A percentile compares a stretch with the other conserved stretches of the same genome.
Conservation (phyloP, 2,329 filamentous ascomycete genomes). For the Conoideocrella luteorostrata region DNA sequence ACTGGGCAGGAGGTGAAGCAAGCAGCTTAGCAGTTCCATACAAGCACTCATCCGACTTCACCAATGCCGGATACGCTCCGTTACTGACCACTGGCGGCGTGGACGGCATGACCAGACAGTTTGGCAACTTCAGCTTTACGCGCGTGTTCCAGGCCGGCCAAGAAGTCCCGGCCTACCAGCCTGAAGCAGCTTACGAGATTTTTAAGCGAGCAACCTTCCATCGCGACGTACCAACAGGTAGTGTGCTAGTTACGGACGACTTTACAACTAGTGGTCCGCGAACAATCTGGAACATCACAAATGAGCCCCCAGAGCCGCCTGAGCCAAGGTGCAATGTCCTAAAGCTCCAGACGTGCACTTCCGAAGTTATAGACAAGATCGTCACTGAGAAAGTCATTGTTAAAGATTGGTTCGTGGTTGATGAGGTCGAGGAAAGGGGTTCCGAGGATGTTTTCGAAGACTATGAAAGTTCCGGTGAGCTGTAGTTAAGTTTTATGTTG, state of each 20-base stretch:
- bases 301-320: slow-evolving; percentile 39
- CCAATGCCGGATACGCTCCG: slow-evolving; percentile 60
- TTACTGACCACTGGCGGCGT: slow-evolving; percentile 58
- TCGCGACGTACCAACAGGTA: slow-evolving; percentile 48
- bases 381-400: slow-evolving; percentile 44
- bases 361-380: slow-evolving; percentile 46
- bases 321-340: slow-evolving; percentile 54
- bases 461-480: too few relatives aligned
- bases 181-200: slow-evolving; percentile 47
- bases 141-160: slow-evolving; percentile 62
- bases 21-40: slow-evolving; percentile 57
- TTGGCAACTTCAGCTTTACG: slow-evolving; percentile 64
- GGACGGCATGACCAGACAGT: slow-evolving; percentile 66
- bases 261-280: slow-evolving; percentile 47
- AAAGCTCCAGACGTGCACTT: slow-evolving; percentile 47
- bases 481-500: too few relatives aligned
- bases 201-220: slow-evolving; percentile 53
- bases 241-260: slow-evolving; percentile 39
- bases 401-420: slow-evolving; percentile 27
- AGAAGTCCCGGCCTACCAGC: slow-evolving; percentile 54
- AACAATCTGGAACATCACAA: slow-evolving; percentile 54
- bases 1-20: slow-evolving; percentile 64
- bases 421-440: slow-evolving; percentile 8
- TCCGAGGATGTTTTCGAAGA: too few relatives aligned
- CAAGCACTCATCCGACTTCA: slow-evolving; percentile 38